These are phyloP conservation scores for Backusella circina DNA, from an alignment of 192 early-diverging fungal species.

Conservation along the genomic window DNA sequence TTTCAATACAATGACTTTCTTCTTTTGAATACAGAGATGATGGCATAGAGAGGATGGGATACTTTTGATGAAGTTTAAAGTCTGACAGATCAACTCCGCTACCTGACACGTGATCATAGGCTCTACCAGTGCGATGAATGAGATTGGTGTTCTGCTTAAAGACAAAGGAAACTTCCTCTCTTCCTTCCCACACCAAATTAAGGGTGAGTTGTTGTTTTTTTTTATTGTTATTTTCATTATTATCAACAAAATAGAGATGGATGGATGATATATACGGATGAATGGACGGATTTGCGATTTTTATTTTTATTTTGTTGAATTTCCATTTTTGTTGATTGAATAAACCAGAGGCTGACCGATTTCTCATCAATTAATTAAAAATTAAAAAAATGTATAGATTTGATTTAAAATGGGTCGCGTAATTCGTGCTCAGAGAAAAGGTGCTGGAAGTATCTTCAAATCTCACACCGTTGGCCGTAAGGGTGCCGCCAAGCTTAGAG, in stretches of 20 bases:
- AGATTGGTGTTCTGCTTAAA: neutral
- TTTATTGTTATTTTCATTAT: neutral
- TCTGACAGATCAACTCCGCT: neutral
- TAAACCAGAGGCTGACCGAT: neutral
- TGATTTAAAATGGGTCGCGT: constrained; percentile 90
- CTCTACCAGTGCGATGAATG: neutral
- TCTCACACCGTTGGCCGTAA: constrained; percentile 89
- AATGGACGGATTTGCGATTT: neutral
- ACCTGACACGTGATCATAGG: neutral
- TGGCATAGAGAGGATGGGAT: too few relatives aligned
- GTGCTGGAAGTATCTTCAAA: constrained; percentile 97
- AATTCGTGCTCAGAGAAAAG: constrained; percentile 97
- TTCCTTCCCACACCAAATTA: constrained; percentile 6
- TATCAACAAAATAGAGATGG: neutral
- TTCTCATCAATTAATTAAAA: neutral
- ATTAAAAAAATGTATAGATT: constrained; percentile 2
- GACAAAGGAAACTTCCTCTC: neutral
- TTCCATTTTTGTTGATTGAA: neutral
- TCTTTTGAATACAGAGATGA: too few relatives aligned
- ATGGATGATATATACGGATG: neutral
- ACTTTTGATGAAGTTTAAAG: neutral
- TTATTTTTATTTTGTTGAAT: neutral
- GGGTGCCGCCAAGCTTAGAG: constrained; percentile 94
- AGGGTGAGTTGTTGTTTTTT: neutral
- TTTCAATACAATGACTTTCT: neutral